Base-by-base conservation (phyloP, 2,329 filamentous ascomycete species). In the Pseudocercospora pini-densiflorae region DNA sequence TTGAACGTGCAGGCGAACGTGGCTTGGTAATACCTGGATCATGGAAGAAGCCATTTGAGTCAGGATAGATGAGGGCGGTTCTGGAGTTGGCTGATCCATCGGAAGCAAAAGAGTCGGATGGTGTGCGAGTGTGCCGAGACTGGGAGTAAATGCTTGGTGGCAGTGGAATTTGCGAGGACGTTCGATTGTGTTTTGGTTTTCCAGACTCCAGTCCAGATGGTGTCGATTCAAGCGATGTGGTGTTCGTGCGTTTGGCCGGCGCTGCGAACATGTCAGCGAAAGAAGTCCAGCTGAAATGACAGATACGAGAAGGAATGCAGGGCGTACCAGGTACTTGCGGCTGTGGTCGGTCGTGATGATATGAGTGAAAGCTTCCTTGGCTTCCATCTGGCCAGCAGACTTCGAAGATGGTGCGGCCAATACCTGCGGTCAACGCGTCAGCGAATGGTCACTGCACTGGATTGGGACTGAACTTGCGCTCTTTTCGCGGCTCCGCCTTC, bases 341-440 rank as follows among this genome's bases (percentile, higher is more conserved):
- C 24, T 24, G 23, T 21, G 29, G 55, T 8, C 24, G 59, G 16
- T 61, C 43, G 40, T 16, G 59, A 23, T 61, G 59, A 14, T 51
- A 61, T 2, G 40, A 29, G 40, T 61, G 59, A 29, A 51, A 51
- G 43, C 40, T 61, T 10, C 59, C 33, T 31, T 59, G 33, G 19
- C 36, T 59, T 16, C 57, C 57, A 45, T 61, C 33, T 9, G 59
- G 45, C 59, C 43, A 51, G 40, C 59, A 51, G 59, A 51, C 27
- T 24, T 33, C 36, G 24, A 33, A 47, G 40, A 61, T 29, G 24
- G 45, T 51, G 23, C 43, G 59, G 40, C 40, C 27, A 23, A 31
- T 51, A 10, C 45, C 59, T 61, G 59, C 19, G 40, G 21, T 29
- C 9, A 29, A 14, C 2, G 12, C 14, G 2, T 36, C 33, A 36